Percentiles rank a stretch among this genome's conserved stretches.
phyloP scores from a whole-genome alignment of 805 yeast species.

The Wickerhamiella nectarea region DNA sequence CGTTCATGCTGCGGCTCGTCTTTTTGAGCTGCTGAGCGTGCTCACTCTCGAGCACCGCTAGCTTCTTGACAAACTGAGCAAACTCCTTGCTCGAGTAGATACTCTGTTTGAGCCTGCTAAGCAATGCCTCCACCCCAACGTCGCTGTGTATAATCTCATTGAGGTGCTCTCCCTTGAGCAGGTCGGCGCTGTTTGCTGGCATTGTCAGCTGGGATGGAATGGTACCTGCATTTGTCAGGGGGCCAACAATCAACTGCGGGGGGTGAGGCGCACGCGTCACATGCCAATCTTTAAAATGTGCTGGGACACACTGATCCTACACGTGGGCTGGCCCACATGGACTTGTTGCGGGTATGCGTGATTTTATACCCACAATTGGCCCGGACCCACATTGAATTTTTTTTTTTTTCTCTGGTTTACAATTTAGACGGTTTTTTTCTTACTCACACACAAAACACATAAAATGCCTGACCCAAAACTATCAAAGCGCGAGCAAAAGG shows the following conservation, averaged over 20 bases:
- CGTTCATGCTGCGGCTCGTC: conserved; percentile 44
- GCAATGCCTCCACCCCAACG: conserved; percentile 57
- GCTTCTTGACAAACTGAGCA: conserved; percentile 60
- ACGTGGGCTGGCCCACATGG: too few relatives aligned
- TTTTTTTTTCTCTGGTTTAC: too few relatives aligned
- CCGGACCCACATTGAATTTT: neutral
- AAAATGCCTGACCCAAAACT: conserved; percentile 17
- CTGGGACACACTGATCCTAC: too few relatives aligned
- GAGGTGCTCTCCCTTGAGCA: conserved; percentile 26
- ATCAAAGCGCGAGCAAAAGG: conserved; percentile 23
- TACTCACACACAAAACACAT: neutral
- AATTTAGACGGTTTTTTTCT: too few relatives aligned
- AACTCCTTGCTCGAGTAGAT: conserved; percentile 76
- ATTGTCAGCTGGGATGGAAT: neutral
- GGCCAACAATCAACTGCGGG: neutral
- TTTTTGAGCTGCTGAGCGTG: conserved; percentile 62
- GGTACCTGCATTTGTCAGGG: neutral
- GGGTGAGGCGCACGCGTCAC: too few relatives aligned
- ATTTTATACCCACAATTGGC: too few relatives aligned
- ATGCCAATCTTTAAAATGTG: too few relatives aligned
- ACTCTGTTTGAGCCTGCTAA: conserved; percentile 64
- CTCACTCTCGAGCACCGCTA: conserved; percentile 65
- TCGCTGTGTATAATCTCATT: conserved; percentile 26
- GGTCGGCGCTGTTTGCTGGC: conserved; percentile 20
- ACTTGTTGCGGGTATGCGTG: too few relatives aligned